Percentiles rank a stretch among this genome's conserved stretches.
phyloP scores from a whole-genome alignment of 2,329 filamentous ascomycete genomes.

The Fonsecaea pedrosoi region DNA sequence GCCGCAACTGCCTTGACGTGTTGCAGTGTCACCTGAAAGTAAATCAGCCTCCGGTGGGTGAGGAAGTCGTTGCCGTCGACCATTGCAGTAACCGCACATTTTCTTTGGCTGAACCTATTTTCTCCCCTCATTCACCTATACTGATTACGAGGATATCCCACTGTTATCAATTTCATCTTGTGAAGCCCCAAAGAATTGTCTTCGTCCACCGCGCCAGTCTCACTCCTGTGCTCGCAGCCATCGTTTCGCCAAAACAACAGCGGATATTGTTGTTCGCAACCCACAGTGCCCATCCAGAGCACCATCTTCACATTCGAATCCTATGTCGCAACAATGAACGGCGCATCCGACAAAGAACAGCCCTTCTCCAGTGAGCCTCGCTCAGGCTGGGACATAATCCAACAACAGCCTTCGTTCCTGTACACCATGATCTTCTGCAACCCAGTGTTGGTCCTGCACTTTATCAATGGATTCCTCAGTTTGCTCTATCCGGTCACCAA shows the following conservation, averaged over 20 bases:
- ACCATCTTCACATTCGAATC: not conserved
- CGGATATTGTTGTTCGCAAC: not conserved
- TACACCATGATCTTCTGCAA: constrained; percentile 50
- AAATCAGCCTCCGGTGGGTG: not conserved
- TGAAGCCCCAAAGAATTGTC: not conserved
- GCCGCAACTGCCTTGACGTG: constrained; percentile 3
- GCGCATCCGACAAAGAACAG: not conserved
- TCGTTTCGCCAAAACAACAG: not conserved
- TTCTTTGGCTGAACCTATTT: not conserved
- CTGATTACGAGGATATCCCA: not conserved
- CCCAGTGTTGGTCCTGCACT: constrained; percentile 49
- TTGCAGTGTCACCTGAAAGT: not conserved
- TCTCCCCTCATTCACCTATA: not conserved
- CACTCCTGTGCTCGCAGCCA: not conserved
- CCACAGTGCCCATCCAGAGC: not conserved
- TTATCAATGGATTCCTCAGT: constrained; percentile 49
- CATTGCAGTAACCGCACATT: not conserved
- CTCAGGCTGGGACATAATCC: constrained; percentile 14
- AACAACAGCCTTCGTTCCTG: constrained; percentile 39
- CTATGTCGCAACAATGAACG: not conserved
- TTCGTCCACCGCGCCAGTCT: not conserved
- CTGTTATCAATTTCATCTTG: not conserved
- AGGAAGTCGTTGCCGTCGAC: constrained; percentile 9
- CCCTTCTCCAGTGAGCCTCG: not conserved
- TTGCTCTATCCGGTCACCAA: constrained; percentile 44